Evolutionary conservation across 2,329 filamentous ascomycete genomes (phyloP), one percentile per base, ranked within the genome.

Genomic region (Apiospora arundinis): DNA sequence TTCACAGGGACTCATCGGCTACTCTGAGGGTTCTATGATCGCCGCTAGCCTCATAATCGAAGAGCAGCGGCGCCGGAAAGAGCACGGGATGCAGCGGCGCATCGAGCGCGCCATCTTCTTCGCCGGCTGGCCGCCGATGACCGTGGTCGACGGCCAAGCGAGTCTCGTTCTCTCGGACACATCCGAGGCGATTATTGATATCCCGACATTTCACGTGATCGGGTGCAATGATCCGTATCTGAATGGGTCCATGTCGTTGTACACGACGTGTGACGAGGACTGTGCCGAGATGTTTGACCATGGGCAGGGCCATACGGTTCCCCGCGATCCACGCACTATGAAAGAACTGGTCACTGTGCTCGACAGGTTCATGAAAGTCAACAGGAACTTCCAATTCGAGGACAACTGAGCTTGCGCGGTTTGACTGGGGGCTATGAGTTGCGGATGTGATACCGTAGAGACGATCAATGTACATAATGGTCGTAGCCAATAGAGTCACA

Each of bases 41-140:
- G 71, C 71, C 28, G 69, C 71, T 11, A 71, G 45, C 42, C 52
- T 70, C 14, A 67, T 72, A 5, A 28, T 71, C 21, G 71, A 70
- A 16, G 71, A 72, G 25, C 67, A 45, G 18, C 28, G 46, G 4
- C 28, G 70, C 12, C 75, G 72, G 16, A 76, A 78, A 56, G 74
- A 79, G 60, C 67, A 78, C n/a, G 80, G 79, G 14, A 75, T 77
- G 18, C 77, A 78, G 3, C 79, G 82, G 11, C 79, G 78, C 11
- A 80, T 83, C 73, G 82, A 83, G 74, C 80, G 80, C 11, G 84
- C 82, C 1, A 75, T 87, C 7, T 87, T 87, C 74, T 82, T 87
- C 70, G 82, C 82, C 4, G 85, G 83, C 1, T 85, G 83, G 83
- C 84, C 84, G 3, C 83, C 83, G 14, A 67, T 83, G 70, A 76